Evolutionary conservation across 805 yeast genomes (phyloP), one percentile per base, ranked within the genome.

Genomic region (Schwanniomyces yamadae): DNA sequence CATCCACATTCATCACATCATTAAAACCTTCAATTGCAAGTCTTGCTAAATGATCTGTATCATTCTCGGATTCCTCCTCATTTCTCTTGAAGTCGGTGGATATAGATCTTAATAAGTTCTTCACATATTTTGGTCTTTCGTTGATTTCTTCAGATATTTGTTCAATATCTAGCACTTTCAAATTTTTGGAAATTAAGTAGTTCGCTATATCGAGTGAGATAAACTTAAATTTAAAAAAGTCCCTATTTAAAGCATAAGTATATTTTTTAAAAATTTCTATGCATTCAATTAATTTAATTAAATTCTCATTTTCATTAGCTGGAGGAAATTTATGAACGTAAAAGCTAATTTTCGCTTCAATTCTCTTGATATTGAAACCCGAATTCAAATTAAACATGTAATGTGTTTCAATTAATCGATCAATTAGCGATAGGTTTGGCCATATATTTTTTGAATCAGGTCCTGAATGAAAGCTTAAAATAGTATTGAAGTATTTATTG

Each of bases 401-500:
- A 41, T 54, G 44, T 13, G 26, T 15, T 17, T 40, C 24, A 14
- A 71, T 46, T 38, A 60, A 42, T 45, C 50, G 52, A 33, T 49
- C 32, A 6, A 45, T 34, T 6, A 55, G 36, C 5, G 51, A 42
- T 13, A 51, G 27, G 22, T 44, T 40, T 11, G 36, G 39, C 51
- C 46, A 71, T 36, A 4, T 50, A 31, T 9, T 46, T 37, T 6
- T 36, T 24, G 8, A 49, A 39, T 4, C 59, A 40, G 40, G 60
- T 53, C 12, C 33, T 22, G 29, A 38, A 25, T 28, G 47, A 4
- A 36, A 41, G 2, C 59, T 44, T 11, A 70, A 56, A 7, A 52
- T 37, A 7, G 55, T 49, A 26, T 57, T 42, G 8, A 74, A 41
- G 12, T 36, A 32, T 28, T 47, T 56, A 39, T 63, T 65, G 1